A percentile compares a stretch with the other conserved stretches of the same genome.
phyloP scores from a whole-genome alignment of 495 filamentous ascomycete genomes.

The Alectoria sarmentosa region DNA sequence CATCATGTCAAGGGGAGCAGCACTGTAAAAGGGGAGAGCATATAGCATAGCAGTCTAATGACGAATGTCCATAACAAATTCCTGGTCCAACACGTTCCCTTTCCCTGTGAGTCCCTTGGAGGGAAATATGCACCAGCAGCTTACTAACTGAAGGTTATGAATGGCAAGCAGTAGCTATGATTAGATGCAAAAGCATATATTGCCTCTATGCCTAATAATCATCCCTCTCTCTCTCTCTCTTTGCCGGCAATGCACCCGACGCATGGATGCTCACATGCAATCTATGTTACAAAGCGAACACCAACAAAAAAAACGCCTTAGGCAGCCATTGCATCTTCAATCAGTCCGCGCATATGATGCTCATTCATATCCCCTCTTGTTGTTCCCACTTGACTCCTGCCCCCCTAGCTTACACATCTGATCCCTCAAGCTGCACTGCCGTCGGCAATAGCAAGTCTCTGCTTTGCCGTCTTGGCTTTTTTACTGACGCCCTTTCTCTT shows the following conservation, averaged over 20 bases:
- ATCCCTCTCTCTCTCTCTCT: background rate
- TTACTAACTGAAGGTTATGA: no score
- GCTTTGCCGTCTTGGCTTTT: conserved; percentile 87
- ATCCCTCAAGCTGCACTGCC: conserved; percentile 58
- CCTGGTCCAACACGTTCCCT: no score
- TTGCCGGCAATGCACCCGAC: background rate
- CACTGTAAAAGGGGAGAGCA: no score
- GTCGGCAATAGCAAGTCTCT: conserved; percentile 80
- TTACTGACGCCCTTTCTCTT: conserved; percentile 60
- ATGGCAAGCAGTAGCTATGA: no score
- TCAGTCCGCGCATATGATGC: conserved; percentile 1
- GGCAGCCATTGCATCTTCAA: background rate
- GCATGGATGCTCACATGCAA: background rate
- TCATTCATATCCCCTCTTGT: background rate
- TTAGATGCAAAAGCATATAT: no score
- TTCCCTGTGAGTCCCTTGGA: no score
- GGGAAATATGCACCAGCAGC: no score
- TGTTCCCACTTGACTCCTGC: background rate
- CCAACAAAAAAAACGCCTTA: background rate
- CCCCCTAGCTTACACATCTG: conserved; percentile 37
- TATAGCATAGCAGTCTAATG: no score
- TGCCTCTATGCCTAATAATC: no score
- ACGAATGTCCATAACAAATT: no score
- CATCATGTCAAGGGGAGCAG: no score
- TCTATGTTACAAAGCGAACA: background rate